Percentiles rank a stretch among this genome's conserved stretches.
These are phyloP conservation scores for Melampsora larici-populina DNA, from an alignment of 1,284 basidiomycete species.

Conservation along the genomic window DNA sequence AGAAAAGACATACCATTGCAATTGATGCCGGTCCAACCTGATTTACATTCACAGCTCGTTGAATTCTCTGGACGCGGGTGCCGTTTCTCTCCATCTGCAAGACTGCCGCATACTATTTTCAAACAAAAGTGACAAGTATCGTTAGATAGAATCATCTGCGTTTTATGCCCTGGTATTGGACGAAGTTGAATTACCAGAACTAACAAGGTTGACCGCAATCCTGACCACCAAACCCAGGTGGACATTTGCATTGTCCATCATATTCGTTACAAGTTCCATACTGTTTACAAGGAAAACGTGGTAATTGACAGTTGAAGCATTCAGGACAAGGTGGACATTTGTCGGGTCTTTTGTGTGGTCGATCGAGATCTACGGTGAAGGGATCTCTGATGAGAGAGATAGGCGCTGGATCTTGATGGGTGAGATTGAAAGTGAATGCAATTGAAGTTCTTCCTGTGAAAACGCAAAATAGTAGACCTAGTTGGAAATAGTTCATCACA, in stretches of 20 bases:
- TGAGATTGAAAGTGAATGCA: not conserved
- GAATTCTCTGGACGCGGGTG: conserved; percentile 71
- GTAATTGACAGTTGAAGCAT: conserved; percentile 75
- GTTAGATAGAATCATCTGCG: not conserved
- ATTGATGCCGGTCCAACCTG: conserved; percentile 92
- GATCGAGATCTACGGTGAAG: not conserved
- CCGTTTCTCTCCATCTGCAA: conserved; percentile 80
- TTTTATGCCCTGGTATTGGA: not conserved
- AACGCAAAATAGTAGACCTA: too few relatives aligned
- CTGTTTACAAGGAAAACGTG: conserved; percentile 74
- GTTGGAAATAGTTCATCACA: too few relatives aligned
- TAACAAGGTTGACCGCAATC: conserved; percentile 78
- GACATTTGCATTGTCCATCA: conserved; percentile 86
- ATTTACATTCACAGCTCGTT: conserved; percentile 74
- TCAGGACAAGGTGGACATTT: conserved; percentile 49
- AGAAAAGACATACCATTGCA: conserved; percentile 71
- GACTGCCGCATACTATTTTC: conserved; percentile 74
- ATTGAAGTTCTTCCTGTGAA: too few relatives aligned
- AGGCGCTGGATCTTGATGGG: not conserved
- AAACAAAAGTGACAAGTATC: conserved; percentile 8
- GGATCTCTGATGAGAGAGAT: not conserved
- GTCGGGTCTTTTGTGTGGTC: conserved; percentile 24
- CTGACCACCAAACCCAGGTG: conserved; percentile 82
- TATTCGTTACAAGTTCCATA: conserved; percentile 80
- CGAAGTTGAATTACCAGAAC: conserved; percentile 52